Percentiles rank a stretch among this genome's conserved stretches.
These are phyloP conservation scores for Cystobasidium slooffiae DNA, from an alignment of 1,284 basidiomycete species.

Conservation along the genomic window DNA sequence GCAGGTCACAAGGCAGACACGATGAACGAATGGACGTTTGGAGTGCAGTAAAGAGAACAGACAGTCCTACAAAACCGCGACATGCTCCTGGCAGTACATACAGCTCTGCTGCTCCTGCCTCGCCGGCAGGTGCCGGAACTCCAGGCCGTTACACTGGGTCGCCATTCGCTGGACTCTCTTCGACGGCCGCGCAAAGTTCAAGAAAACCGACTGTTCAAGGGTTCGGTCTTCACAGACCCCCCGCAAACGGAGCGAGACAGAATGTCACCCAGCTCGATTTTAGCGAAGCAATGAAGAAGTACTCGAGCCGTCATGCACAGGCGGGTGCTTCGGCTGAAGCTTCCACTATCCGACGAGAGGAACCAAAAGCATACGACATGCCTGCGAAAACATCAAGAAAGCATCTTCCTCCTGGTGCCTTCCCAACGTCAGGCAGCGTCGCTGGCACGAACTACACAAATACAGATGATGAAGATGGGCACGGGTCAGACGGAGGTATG, in stretches of 20 bases:
- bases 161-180: constrained; percentile 6
- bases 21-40: constrained; percentile 32
- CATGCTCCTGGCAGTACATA: not conserved
- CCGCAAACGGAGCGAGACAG: not conserved
- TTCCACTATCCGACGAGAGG: not conserved
- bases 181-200: not conserved
- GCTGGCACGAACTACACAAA: not conserved
- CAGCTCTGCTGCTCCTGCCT: constrained; percentile 2
- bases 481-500: constrained; percentile 12
- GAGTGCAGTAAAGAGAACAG: constrained; percentile 19
- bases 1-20: constrained; percentile 33
- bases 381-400: constrained; percentile 5
- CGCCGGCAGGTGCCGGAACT: constrained; percentile 3
- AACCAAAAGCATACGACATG: constrained; percentile 14
- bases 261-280: constrained; percentile 14
- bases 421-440: constrained; percentile 27
- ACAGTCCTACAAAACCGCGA: constrained; percentile 10
- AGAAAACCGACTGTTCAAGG: constrained; percentile 22
- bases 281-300: constrained; percentile 23
- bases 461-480: constrained; percentile 30
- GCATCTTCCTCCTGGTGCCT: constrained; percentile 38
- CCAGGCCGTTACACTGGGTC: constrained; percentile 9
- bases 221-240: constrained; percentile 10
- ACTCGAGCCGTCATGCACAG: not conserved
- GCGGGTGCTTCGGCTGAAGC: not conserved